phyloP scores from a whole-genome alignment of 371 early-diverging fungal species.

The Mucor lusitanicus region DNA sequence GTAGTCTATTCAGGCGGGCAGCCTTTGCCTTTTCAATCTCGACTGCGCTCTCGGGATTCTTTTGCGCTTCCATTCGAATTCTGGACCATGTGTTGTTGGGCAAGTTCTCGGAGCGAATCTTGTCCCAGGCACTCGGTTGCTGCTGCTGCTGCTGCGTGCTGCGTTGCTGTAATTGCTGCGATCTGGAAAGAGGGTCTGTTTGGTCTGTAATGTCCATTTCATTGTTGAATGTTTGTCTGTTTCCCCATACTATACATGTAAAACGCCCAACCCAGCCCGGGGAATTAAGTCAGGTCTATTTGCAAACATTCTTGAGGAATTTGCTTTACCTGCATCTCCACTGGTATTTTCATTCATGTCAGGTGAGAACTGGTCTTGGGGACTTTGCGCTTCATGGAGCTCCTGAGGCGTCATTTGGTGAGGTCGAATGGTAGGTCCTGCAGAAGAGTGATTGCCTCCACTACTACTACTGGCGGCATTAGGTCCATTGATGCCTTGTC shows the following conservation, averaged over 20 bases:
- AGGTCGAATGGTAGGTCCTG: not conserved
- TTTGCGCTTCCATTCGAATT: slow-evolving; percentile 38
- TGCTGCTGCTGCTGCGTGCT: slow-evolving; percentile 10
- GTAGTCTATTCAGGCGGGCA: slow-evolving; percentile 16
- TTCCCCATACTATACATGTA: slow-evolving; percentile 9
- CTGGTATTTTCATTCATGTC: slow-evolving; percentile 7
- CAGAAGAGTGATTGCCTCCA: not conserved
- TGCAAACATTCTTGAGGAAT: slow-evolving; percentile 1
- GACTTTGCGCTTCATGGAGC: slow-evolving; percentile 9
- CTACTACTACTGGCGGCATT: no score
- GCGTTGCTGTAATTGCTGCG: not conserved
- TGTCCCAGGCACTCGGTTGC: slow-evolving; percentile 44
- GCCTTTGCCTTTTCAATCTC: slow-evolving; percentile 23
- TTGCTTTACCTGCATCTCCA: slow-evolving; percentile 1
- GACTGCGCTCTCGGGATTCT: slow-evolving; percentile 20
- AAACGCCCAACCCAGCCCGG: not conserved
- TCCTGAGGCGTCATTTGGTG: slow-evolving; percentile 7
- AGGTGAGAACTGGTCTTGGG: slow-evolving; percentile 13
- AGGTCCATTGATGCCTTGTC: not conserved
- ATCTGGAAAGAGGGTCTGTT: slow-evolving; percentile 10
- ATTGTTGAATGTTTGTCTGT: not conserved
- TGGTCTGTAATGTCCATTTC: slow-evolving; percentile 13
- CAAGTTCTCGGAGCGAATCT: slow-evolving; percentile 41
- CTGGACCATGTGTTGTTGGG: slow-evolving; percentile 47
- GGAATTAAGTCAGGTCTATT: not conserved